Conservation (phyloP, 202 grass and related monocot species). For the Tripidium arundinaceum region DNA sequence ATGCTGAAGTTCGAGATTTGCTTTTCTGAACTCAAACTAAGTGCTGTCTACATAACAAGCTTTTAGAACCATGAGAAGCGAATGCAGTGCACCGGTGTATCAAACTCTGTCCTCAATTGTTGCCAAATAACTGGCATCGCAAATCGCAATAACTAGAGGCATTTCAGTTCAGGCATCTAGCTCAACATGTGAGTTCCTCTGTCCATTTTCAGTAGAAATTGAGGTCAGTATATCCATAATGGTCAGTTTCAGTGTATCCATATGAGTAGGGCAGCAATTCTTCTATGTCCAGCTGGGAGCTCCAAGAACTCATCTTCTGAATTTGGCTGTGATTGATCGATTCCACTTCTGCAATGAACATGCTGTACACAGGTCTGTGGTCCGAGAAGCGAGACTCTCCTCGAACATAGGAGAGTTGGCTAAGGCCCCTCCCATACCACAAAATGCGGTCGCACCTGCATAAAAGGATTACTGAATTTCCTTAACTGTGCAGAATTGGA, state of each 20-base stretch:
- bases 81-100: not conserved
- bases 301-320: constrained; percentile 73
- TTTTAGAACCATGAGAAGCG: not conserved
- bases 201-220: constrained; percentile 62
- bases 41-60: not conserved
- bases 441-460: constrained; percentile 82
- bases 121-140: not conserved
- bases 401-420: constrained; percentile 72
- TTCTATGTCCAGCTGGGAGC: constrained; percentile 77
- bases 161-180: not conserved
- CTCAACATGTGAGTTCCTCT: not conserved
- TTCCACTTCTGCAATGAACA: constrained; percentile 75
- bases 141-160: not conserved
- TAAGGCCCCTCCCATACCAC: constrained; percentile 74
- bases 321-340: constrained; percentile 80
- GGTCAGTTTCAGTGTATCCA: constrained; percentile 53
- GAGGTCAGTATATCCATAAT: constrained; percentile 62
- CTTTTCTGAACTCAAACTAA: constrained; percentile 1
- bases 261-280: constrained; percentile 73
- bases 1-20: not conserved
- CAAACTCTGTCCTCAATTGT: not conserved
- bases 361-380: constrained; percentile 77
- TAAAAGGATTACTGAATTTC: not conserved
- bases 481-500: not conserved
- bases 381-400: constrained; percentile 82